Percentiles rank a stretch among this genome's conserved stretches.
These are phyloP conservation scores for Atkinsonella texensis DNA, from an alignment of 2,329 filamentous ascomycete genomes.

Conservation along the genomic window DNA sequence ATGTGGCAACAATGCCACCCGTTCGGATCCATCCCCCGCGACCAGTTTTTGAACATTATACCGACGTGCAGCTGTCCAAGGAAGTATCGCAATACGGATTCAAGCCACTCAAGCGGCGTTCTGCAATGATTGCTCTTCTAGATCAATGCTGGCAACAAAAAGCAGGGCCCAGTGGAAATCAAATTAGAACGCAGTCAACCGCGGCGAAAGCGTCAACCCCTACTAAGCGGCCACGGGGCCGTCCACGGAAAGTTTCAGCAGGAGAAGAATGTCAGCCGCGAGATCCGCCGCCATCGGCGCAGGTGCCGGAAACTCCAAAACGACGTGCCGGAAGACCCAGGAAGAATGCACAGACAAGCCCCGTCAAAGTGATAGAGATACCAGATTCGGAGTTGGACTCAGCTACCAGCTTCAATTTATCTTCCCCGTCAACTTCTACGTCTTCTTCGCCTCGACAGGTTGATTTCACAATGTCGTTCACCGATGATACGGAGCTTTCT, in stretches of 20 bases:
- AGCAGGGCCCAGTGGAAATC: conserved; percentile 16
- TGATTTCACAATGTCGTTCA: conserved; percentile 31
- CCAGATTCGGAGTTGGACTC: conserved; percentile 37
- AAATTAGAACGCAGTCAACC: conserved; percentile 9
- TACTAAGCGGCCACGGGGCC: conserved; percentile 19
- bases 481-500: conserved; percentile 34
- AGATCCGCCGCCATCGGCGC: conserved; percentile 24
- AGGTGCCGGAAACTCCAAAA: conserved; percentile 22
- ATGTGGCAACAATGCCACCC: no score
- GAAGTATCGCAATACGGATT: conserved; percentile 57
- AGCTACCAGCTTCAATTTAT: conserved; percentile 15
- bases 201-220: not conserved
- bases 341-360: conserved; percentile 18
- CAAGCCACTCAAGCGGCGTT: conserved; percentile 56
- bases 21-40: conserved; percentile 9
- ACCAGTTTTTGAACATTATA: conserved; percentile 50
- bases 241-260: conserved; percentile 20
- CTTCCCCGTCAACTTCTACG: conserved; percentile 23
- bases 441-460: conserved; percentile 32
- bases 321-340: conserved; percentile 28
- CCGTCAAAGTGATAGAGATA: conserved; percentile 30
- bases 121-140: conserved; percentile 57
- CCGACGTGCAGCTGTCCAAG: conserved; percentile 49
- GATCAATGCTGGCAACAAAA: conserved; percentile 60
- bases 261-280: conserved; percentile 12